Percentiles rank a stretch among this genome's conserved stretches.
Conservation (phyloP, 164 flowering plant genomes). For the Buxus sempervirens region DNA sequence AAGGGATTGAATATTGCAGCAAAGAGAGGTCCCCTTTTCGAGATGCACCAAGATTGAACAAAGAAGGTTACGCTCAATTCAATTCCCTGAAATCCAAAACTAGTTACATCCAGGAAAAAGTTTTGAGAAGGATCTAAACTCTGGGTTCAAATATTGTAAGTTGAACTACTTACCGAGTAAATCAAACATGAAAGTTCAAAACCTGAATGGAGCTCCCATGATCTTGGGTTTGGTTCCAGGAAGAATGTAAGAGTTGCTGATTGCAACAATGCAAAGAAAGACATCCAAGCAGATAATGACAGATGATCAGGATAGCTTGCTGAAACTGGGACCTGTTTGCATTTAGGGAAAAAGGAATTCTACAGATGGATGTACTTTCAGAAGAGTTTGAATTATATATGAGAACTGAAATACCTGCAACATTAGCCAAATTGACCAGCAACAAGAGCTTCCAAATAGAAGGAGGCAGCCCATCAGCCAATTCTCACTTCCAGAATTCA, state of each 20-base stretch:
- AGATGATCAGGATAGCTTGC: slow-evolving; percentile 53
- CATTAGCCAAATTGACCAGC: slow-evolving; percentile 67
- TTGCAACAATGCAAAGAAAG: slow-evolving; percentile 51
- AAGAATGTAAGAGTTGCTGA: slow-evolving; percentile 41
- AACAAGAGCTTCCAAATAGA: slow-evolving; percentile 45
- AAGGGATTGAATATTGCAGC: slow-evolving; percentile 76
- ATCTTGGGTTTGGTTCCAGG: slow-evolving; percentile 34
- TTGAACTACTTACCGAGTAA: slow-evolving; percentile 41
- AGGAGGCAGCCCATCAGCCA: slow-evolving; percentile 56
- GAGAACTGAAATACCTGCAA: slow-evolving; percentile 42
- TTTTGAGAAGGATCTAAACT: no score
- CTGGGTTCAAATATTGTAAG: no score
- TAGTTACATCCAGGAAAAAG: no score
- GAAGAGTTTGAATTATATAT: neutral
- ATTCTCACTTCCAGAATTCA: slow-evolving; percentile 20
- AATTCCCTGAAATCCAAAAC: no score
- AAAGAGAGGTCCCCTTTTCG: slow-evolving; percentile 58
- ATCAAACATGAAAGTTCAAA: slow-evolving; percentile 33
- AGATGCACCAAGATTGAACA: slow-evolving; percentile 67
- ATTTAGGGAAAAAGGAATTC: neutral
- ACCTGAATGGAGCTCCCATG: slow-evolving; percentile 48
- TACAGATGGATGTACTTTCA: neutral
- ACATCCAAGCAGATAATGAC: slow-evolving; percentile 68
- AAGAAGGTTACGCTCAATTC: slow-evolving; percentile 24
- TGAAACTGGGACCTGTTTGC: slow-evolving; percentile 50